Conservation (phyloP, 352 stramenopile species). For the Phytophthora chlamydospora region DNA sequence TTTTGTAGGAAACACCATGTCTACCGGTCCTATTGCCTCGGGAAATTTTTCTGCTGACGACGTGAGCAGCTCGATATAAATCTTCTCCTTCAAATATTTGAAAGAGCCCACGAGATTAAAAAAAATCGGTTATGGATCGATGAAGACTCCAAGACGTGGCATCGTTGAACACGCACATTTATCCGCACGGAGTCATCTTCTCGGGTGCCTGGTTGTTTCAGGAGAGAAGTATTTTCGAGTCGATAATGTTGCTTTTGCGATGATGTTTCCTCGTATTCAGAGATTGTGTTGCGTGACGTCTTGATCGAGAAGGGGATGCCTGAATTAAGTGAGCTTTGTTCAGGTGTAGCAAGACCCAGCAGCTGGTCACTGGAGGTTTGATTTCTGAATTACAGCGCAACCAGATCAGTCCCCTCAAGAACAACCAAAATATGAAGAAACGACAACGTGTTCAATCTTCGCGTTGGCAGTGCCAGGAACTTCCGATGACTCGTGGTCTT, state of each 20-base stretch:
- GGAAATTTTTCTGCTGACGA: conserved; percentile 37
- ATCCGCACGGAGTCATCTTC: conserved; percentile 30
- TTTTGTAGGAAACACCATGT: conserved; percentile 49
- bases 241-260: too few species aligned
- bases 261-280: too few species aligned
- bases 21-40: conserved; percentile 29
- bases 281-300: too few species aligned
- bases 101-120: conserved; percentile 36
- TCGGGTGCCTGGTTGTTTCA: conserved; percentile 1
- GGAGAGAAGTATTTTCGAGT: conserved; percentile 10
- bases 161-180: conserved; percentile 33
- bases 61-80: conserved; percentile 40
- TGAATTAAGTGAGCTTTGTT: too few species aligned
- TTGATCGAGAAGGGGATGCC: too few species aligned
- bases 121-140: too few species aligned
- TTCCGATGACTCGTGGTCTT: conserved; percentile 36
- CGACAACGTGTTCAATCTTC: conserved; percentile 3
- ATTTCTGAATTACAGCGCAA: too few species aligned
- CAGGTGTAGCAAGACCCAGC: too few species aligned
- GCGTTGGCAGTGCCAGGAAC: conserved; percentile 14
- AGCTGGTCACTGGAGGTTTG: too few species aligned
- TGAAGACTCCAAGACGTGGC: too few species aligned
- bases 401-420: too few species aligned
- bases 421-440: neutral
- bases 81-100: conserved; percentile 33